These are phyloP conservation scores for Trypanosoma melophagium DNA, from an alignment of 208 protist species.

Conservation along the genomic window DNA sequence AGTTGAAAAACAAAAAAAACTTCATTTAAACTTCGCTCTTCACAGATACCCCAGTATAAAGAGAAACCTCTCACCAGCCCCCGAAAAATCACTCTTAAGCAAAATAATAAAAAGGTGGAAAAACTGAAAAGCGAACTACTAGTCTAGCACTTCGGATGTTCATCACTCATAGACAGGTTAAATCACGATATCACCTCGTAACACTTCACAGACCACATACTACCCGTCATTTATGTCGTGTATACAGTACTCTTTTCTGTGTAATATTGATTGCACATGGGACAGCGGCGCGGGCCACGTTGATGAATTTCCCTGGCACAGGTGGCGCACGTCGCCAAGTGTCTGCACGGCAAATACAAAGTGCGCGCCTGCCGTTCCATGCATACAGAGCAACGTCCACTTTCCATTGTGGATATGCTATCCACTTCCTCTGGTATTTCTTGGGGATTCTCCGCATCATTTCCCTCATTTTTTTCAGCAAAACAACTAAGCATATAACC, in stretches of 20 bases:
- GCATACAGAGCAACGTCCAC: background rate
- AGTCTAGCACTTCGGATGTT: too few species aligned
- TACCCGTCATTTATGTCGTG: background rate
- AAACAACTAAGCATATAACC: background rate
- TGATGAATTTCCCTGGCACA: background rate
- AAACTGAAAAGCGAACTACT: too few species aligned
- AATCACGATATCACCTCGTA: too few species aligned
- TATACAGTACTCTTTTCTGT: background rate
- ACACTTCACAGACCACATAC: too few species aligned
- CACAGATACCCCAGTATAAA: too few species aligned
- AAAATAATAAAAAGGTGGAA: conserved; percentile 21
- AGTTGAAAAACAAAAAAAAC: too few species aligned
- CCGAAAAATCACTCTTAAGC: conserved; percentile 6
- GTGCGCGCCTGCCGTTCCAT: background rate
- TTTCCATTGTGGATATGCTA: background rate
- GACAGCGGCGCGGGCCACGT: background rate
- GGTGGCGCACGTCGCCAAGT: background rate
- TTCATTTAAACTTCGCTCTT: too few species aligned
- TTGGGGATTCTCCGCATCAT: background rate
- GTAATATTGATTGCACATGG: background rate
- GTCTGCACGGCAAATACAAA: background rate
- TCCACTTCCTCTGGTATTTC: background rate
- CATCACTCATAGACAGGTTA: too few species aligned
- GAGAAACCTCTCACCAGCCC: too few species aligned
- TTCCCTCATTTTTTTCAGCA: background rate